Conservation (phyloP, 805 yeast species). For the Saturnispora silvae region DNA sequence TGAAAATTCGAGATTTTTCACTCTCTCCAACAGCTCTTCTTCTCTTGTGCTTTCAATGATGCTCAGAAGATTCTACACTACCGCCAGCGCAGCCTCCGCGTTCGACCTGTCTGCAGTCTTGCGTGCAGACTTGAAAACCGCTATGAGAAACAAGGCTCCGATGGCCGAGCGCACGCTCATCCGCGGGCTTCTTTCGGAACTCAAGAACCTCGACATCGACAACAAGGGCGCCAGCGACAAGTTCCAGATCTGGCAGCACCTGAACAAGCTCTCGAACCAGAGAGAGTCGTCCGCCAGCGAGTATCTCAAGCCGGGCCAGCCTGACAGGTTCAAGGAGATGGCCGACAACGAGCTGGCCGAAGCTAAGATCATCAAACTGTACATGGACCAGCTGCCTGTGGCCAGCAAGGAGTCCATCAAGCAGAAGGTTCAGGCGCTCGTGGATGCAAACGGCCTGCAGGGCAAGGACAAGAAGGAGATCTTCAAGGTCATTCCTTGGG, state of each 20-base stretch:
- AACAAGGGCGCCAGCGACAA: conserved; percentile 15
- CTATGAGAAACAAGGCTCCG: conserved; percentile 26
- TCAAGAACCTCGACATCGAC: conserved; percentile 30
- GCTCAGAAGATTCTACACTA: conserved; percentile 19
- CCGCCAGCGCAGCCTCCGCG: conserved; percentile 14
- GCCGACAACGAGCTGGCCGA: conserved; percentile 31
- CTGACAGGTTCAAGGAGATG: conserved; percentile 31
- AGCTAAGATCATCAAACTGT: conserved; percentile 26
- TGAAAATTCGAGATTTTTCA: neutral
- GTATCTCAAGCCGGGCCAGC: conserved; percentile 29
- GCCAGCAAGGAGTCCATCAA: conserved; percentile 27
- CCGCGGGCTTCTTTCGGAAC: conserved; percentile 29
- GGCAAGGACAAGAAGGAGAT: conserved; percentile 16
- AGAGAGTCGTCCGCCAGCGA: conserved; percentile 29
- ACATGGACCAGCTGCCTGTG: conserved; percentile 27
- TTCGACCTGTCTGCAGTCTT: conserved; percentile 20
- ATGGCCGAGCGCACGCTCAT: conserved; percentile 30
- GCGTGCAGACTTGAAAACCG: conserved; percentile 26
- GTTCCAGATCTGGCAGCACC: conserved; percentile 24
- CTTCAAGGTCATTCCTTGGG: conserved; percentile 28
- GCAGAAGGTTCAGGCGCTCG: conserved; percentile 20
- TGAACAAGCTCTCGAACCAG: conserved; percentile 31
- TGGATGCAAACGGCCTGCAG: conserved; percentile 18
- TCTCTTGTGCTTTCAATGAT: neutral
- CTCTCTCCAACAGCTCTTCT: neutral